phyloP scores from a whole-genome alignment of 768 basidiomycete species.

The Phaeotremella fagi region DNA sequence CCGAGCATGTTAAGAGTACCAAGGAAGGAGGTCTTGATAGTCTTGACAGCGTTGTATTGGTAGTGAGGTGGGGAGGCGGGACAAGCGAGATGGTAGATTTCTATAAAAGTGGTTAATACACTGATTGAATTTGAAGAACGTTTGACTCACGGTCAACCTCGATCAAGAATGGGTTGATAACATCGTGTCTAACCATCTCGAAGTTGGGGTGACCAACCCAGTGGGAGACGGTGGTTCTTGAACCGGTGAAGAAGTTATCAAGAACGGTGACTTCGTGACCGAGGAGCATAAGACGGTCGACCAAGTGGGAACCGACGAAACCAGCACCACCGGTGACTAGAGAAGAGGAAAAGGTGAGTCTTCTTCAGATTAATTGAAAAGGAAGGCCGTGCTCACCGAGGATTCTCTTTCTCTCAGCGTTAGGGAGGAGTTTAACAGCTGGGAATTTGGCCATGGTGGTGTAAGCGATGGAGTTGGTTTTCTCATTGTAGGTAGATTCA shows the following conservation, averaged over 20 bases:
- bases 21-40: slow-evolving; percentile 96
- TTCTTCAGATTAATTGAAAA: neutral
- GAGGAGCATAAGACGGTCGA: slow-evolving; percentile 94
- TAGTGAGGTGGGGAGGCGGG: slow-evolving; percentile 97
- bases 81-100: slow-evolving; percentile 98
- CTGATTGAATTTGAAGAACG: neutral
- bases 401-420: slow-evolving; percentile 74
- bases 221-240: slow-evolving; percentile 72
- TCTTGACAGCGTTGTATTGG: slow-evolving; percentile 96
- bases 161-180: slow-evolving; percentile 96
- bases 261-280: slow-evolving; percentile 96
- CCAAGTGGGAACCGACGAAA: slow-evolving; percentile 96
- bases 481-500: slow-evolving; percentile 78
- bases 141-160: slow-evolving; percentile 86
- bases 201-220: slow-evolving; percentile 90
- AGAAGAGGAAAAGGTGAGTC: neutral
- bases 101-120: slow-evolving; percentile 50
- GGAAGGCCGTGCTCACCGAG: slow-evolving; percentile 50
- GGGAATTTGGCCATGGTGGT: slow-evolving; percentile 87
- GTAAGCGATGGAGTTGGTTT: slow-evolving; percentile 78
- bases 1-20: slow-evolving; percentile 99
- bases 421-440: slow-evolving; percentile 79
- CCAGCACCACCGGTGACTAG: slow-evolving; percentile 93
- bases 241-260: slow-evolving; percentile 98
- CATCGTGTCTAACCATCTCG: slow-evolving; percentile 94